phyloP scores from a whole-genome alignment of 2,329 filamentous ascomycete genomes.

The Sporothrix humicola region DNA sequence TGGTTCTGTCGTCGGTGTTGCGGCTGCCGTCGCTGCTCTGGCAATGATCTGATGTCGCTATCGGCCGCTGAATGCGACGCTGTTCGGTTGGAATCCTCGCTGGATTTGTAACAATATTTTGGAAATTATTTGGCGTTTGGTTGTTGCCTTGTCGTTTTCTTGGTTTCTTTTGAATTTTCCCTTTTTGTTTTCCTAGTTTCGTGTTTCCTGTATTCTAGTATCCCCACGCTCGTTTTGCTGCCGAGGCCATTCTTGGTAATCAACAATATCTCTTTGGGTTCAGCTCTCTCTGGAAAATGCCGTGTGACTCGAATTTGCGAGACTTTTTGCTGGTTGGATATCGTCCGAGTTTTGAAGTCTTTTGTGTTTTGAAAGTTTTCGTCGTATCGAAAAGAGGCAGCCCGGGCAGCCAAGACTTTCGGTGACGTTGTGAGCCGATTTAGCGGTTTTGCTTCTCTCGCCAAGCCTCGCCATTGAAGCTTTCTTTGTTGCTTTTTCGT shows the following conservation, averaged over 20 bases:
- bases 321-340: not conserved
- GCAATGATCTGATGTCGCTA: not conserved
- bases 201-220: not conserved
- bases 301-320: not conserved
- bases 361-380: not conserved
- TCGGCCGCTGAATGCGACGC: not conserved
- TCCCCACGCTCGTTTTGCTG: constrained; percentile 9
- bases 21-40: constrained; percentile 14
- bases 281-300: too few species aligned
- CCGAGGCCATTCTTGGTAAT: constrained; percentile 15
- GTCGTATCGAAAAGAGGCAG: constrained; percentile 19
- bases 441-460: not conserved
- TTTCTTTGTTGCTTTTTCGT: not conserved
- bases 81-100: not conserved
- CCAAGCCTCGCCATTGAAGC: constrained; percentile 16
- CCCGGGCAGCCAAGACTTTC: not conserved
- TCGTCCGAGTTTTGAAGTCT: not conserved
- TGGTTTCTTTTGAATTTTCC: not conserved
- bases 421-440: constrained; percentile 1
- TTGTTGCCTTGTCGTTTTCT: not conserved
- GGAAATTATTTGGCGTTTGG: not conserved
- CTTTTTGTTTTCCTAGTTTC: not conserved
- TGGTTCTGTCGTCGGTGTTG: not conserved
- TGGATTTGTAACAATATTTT: constrained; percentile 15
- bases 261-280: not conserved